phyloP scores from a whole-genome alignment of 495 filamentous ascomycete genomes.

The Tuber magnatum region DNA sequence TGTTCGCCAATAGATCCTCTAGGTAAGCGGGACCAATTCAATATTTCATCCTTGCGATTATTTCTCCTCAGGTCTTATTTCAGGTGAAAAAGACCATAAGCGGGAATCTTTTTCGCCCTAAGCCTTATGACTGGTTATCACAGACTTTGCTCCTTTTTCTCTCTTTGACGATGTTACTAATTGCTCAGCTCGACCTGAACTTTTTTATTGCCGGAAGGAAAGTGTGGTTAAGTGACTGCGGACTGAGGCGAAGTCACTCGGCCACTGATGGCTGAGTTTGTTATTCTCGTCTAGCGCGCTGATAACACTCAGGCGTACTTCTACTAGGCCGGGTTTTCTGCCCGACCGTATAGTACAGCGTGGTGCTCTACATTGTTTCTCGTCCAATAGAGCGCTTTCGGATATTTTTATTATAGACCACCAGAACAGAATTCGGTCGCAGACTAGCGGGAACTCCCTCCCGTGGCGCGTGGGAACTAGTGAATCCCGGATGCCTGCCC shows the following conservation, averaged over 20 bases:
- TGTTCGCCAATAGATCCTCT: neutral
- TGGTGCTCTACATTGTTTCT: neutral
- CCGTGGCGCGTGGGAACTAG: neutral
- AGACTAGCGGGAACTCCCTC: neutral
- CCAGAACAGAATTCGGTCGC: neutral
- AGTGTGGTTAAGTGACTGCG: neutral
- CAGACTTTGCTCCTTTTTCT: neutral
- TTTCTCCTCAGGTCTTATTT: neutral
- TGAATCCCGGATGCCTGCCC: neutral
- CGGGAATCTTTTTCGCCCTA: neutral
- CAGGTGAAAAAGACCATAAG: slow-evolving; percentile 2
- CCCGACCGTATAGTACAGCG: neutral
- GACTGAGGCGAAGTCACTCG: slow-evolving; percentile 2
- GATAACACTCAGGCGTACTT: neutral
- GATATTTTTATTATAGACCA: neutral
- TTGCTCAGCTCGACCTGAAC: neutral
- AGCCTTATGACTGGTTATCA: neutral
- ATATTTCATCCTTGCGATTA: neutral
- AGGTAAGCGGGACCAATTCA: neutral
- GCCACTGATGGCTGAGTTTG: neutral
- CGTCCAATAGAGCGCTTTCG: neutral
- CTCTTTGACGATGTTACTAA: neutral
- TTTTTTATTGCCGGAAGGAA: neutral
- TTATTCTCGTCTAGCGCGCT: neutral
- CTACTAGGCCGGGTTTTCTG: neutral